These are phyloP conservation scores for Aureobasidium pullulans DNA, from an alignment of 2,329 filamentous ascomycete genomes.

Conservation along the genomic window DNA sequence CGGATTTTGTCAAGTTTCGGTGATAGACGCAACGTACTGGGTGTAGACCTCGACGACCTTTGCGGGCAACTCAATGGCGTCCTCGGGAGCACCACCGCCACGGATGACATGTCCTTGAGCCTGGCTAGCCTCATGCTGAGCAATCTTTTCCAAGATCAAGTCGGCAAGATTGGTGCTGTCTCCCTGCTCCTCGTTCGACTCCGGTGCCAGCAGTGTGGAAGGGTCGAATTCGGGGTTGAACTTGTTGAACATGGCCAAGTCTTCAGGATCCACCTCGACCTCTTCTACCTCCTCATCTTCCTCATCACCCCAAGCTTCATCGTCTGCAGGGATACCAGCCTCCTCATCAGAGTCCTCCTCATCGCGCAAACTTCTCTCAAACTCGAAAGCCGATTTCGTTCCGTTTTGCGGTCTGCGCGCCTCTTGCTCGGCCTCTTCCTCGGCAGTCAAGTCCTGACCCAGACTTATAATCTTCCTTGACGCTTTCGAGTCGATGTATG, in stretches of 20 bases:
- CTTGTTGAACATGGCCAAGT: constrained; percentile 83
- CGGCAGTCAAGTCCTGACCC: constrained; percentile 79
- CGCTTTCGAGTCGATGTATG: constrained; percentile 77
- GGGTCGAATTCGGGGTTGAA: constrained; percentile 74
- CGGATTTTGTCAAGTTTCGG: background rate
- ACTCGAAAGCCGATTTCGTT: constrained; percentile 63
- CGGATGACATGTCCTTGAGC: constrained; percentile 34
- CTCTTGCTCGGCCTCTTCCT: constrained; percentile 55
- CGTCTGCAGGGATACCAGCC: constrained; percentile 37
- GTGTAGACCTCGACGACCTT: constrained; percentile 93
- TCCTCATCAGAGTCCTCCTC: constrained; percentile 33
- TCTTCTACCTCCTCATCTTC: constrained; percentile 58
- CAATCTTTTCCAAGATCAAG: constrained; percentile 89
- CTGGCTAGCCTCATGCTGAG: constrained; percentile 72
- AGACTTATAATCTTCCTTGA: constrained; percentile 85
- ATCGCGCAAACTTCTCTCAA: constrained; percentile 60
- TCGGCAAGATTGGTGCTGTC: constrained; percentile 74
- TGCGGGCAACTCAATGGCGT: constrained; percentile 76
- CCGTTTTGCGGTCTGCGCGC: constrained; percentile 33
- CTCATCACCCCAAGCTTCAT: constrained; percentile 68
- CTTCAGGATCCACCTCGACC: constrained; percentile 76
- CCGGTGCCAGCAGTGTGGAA: constrained; percentile 60
- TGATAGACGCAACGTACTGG: constrained; percentile 47
- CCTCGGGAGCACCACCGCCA: constrained; percentile 57
- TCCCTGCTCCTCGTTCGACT: constrained; percentile 41